Base-by-base conservation (phyloP, 305 asterid species). In the Fraxinus dipetala region DNA sequence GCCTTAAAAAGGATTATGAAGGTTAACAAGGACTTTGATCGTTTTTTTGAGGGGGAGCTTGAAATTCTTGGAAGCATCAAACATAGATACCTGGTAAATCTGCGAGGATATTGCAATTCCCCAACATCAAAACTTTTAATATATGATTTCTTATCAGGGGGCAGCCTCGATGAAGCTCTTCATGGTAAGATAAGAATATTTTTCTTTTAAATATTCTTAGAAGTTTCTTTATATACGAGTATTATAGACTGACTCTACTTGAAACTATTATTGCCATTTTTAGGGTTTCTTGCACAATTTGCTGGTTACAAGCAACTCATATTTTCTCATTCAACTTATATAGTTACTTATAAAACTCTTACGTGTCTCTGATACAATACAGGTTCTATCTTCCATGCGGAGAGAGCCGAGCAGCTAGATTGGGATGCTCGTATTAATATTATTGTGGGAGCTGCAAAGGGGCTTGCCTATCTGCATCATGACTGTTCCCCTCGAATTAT, bases 11-110 rank as follows among this genome's bases (percentile, higher is more conserved):
- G 95, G 84, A 95, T 95, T 56, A 90, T 94, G 83, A 95, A 95
- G 90, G 88, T 94, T 79, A 94, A 95, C 76, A 97, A 94, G 82
- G 97, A 98, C 48, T 95, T 94, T 84, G 98, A 93, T 86, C 97
- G 97, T 5, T 92, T 90, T 87, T 95, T 95, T 45, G 99, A 93
- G 80, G 89, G 99, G 90, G 99, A 95, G 88, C 99, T 95, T 84
- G 99, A 90, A 83, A 95, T 95, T 84, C 99, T 95, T 87, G 99
- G 99, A 84, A 94, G 99, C 90, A 94, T 95, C 85, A 94, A 95
- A 79, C 99, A 95, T 85, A 86, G 96, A 65, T 90, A 93, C 85
- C 89, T 95, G 85, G 99, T 95, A 84, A 95, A 95, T 85, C 97
- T 95, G 78, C 90, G 99, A 80, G 99, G 99, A 86, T 95, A 95